Percentiles rank a stretch among this genome's conserved stretches.
These are phyloP conservation scores for Arabidopsis arenosa DNA, from an alignment of 345 rosid species.

Conservation along the genomic window DNA sequence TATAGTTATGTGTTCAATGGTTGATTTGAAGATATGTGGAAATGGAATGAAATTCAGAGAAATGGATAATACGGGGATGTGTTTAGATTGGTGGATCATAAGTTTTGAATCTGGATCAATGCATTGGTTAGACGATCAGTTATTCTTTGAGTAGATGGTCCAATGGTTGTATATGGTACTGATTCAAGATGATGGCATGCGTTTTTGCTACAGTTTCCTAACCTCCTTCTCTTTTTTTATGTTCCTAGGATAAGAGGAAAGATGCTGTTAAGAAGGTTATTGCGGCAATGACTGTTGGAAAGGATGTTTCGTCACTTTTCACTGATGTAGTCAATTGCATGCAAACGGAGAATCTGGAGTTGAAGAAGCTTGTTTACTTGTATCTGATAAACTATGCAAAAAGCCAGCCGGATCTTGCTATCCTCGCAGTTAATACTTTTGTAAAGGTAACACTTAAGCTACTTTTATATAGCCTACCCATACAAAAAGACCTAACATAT, in stretches of 20 bases:
- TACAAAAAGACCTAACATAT: neutral
- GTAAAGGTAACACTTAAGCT: constrained; percentile 66
- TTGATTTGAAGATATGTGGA: neutral
- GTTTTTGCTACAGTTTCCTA: constrained; percentile 22
- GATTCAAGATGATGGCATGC: constrained; percentile 24
- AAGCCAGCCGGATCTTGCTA: constrained; percentile 97
- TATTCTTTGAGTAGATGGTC: neutral
- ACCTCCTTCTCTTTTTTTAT: neutral
- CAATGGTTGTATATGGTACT: neutral
- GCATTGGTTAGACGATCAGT: constrained; percentile 9
- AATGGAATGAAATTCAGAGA: neutral
- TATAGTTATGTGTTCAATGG: neutral
- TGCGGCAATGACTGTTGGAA: constrained; percentile 98
- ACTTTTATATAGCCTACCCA: neutral
- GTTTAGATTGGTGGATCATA: constrained; percentile 21
- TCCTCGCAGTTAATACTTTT: constrained; percentile 95
- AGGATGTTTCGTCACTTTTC: constrained; percentile 91
- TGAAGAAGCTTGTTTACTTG: constrained; percentile 89
- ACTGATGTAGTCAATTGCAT: constrained; percentile 95
- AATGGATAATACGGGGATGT: constrained; percentile 6
- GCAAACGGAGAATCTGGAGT: constrained; percentile 96
- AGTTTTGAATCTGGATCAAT: neutral
- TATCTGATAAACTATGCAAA: constrained; percentile 92
- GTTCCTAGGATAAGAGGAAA: constrained; percentile 83
- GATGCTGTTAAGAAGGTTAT: constrained; percentile 99